Evolutionary conservation across 768 basidiomycete genomes (phyloP), one percentile per base, ranked within the genome.

Genomic region (Chalciporus piperatus): DNA sequence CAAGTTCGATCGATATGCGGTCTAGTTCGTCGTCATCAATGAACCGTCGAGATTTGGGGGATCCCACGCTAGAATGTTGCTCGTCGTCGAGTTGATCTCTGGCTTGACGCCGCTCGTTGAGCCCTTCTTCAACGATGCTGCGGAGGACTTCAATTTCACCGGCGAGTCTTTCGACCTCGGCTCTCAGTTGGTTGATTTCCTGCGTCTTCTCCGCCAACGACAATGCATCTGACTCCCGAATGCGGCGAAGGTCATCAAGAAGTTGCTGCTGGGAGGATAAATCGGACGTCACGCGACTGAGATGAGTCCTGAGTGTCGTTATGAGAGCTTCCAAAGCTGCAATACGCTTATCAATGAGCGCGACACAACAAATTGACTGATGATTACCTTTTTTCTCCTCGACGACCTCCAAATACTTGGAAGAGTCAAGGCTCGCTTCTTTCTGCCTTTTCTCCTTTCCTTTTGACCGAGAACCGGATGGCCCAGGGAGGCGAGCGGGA

Each of bases 91-190:
- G 51, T 20, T 65, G 58, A 47, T 87, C 84, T 52, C 84, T 71
- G 3, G 73, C 75, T 35, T 75, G 69, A 35, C 86, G 72, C 23
- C 92, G 69, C 56, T 92, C 90, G 54, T 84, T 80, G 47, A 97
- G 74, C 4, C 92, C 92, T 51, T 90, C 87, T 66, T 95, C 89
- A 1, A 98, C 90, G 0, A 94, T 87, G 1, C 84, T 87, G 11
- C 88, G 74, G n/a, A 97, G 74, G 3, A 91, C 86, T 53, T 89
- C 87, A 2, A 98, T 89, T 69, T 98, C 93, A 4, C 84, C 84
- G 0, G 81, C 85, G 6, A 97, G 79, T 39, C 85, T 70, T 59
- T 94, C 89, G 7, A 98, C 87, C 60, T 95, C 89, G 11, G 78
- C 74, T 33, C 79, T 77, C 11, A 97, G 77, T 12, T 75, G 74